Base-by-base conservation (phyloP, 805 yeast genomes). In the Candida jianshihensis region DNA sequence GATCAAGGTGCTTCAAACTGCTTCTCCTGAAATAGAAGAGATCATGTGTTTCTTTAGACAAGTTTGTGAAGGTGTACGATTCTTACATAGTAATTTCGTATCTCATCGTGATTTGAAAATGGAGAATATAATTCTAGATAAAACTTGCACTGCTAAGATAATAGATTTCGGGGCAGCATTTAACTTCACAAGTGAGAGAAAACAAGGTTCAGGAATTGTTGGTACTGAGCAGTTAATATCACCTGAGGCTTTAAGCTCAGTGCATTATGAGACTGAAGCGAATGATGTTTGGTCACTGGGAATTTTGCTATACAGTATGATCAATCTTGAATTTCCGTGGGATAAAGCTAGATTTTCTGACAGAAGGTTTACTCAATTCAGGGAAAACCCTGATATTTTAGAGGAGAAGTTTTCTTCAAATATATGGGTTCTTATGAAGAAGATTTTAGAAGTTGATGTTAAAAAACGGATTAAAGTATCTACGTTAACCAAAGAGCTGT, bases 171-270 rank as follows among this genome's bases (percentile, higher is more conserved):
- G 97, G 7, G 78, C 92, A 6, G 92, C 97, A 0, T 82, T 82
- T 15, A 76, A 78, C 60, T 76, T 70, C 44, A 73, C 72, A 24
- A 53, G 61, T 6, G 68, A 68, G 32, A 68, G 73, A 16, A 71
- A 76, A 7, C 60, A 66, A 34, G 88, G 95, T 0, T 68, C 71
- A 15, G 97, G 97, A 2, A 70, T 87, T 10, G 94, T 87, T 9
- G 97, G 98, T 6, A 82, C 95, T 2, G 97, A 89, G 56, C 95
- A 96, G 1, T 84, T 90, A 51, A 65, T 88, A 38, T 89, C 96
- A 0, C 97, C 97, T 0, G 97, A 90, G 54, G 68, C 89, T 41
- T 64, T 87, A n/a, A 63, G 66, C 29, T 68, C 75, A 34, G 70
- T 75, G 36, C 75, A 76, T 26, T 88, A 88, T 54, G 77, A 77